Conservation (phyloP, 306 rosid species). For the Citrullus mucosospermus region DNA sequence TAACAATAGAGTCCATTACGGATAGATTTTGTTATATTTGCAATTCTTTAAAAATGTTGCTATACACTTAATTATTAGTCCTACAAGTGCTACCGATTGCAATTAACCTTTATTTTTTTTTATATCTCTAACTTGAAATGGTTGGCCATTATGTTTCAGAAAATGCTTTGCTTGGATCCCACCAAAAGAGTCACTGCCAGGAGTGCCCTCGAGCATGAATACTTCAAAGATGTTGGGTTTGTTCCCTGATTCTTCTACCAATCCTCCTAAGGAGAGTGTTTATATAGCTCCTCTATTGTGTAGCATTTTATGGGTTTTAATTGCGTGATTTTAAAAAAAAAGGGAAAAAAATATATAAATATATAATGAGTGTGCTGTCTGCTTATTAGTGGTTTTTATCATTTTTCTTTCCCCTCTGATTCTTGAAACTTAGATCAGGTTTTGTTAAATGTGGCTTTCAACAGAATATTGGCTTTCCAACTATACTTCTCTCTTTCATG, state of each 20-base stretch:
- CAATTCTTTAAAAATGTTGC: too few species aligned
- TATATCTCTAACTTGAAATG: not conserved
- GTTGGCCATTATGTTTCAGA: slow-evolving; percentile 33
- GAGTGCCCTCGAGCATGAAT: slow-evolving; percentile 92
- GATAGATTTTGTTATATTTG: too few species aligned
- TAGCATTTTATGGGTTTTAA: slow-evolving; percentile 46
- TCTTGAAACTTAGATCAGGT: slow-evolving; percentile 15
- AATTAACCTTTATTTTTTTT: too few species aligned
- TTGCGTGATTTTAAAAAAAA: slow-evolving; percentile 27
- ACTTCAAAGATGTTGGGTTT: slow-evolving; percentile 82
- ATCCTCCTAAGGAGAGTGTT: slow-evolving; percentile 35
- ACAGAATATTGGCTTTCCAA: slow-evolving; percentile 1
- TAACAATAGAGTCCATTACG: too few species aligned
- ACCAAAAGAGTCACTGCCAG: slow-evolving; percentile 85
- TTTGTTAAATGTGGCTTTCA: slow-evolving; percentile 12
- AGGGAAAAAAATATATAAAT: not conserved
- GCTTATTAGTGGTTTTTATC: slow-evolving; percentile 2
- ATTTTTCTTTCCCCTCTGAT: slow-evolving; percentile 7
- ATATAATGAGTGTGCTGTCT: slow-evolving; percentile 29
- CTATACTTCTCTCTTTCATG: not conserved
- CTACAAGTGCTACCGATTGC: too few species aligned
- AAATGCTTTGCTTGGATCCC: slow-evolving; percentile 97
- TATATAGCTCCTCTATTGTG: slow-evolving; percentile 32
- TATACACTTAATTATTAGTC: too few species aligned
- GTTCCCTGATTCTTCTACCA: slow-evolving; percentile 44